Evolutionary conservation across 192 early-diverging fungal species (phyloP), one percentile per base, ranked within the genome.

Genomic region (Podila clonocystis): DNA sequence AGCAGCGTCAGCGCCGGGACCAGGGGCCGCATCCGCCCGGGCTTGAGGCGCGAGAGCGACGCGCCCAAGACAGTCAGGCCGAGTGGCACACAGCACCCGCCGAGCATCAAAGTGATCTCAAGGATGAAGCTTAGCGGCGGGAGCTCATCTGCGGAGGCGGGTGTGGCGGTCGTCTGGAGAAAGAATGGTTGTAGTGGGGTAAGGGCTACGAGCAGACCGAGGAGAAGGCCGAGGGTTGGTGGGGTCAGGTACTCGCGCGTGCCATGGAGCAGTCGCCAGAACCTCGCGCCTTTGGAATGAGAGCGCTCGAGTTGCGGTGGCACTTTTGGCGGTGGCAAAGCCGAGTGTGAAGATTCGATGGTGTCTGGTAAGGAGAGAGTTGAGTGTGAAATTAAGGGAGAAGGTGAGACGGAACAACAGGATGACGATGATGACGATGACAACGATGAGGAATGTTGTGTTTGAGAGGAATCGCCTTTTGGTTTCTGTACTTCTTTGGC

Each of bases 81-180:
- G 9, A 79, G 28, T 7, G 76, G 76, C 31, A 79, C 76, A n/a
- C 76, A 79, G 38, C 70, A 72, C 1, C 70, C 76, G 11, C 76
- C 76, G 22, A 79, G 65, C 76, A 72, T 63, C 11, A 79, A 55
- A 0, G 76, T 72, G 52, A 79, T 58, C 17, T 79, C 76, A 24
- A 52, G 66, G 50, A 79, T 79, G 48, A 79, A 72, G 36, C 76
- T 72, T 20, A 79, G 17, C 2, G 70, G 69, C 0, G 76, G 76
- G 0, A 79, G 45, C 19, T 79, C 76, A 29, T 79, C 76, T 1
- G 52, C 59, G 5, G 76, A 72, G 2, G 65, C 65, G 5, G 66
- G 45, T 6, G 76, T 65, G 2, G 58, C 48, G 0, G 58, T 0
- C 13, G 76, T 72, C 19, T 17, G 5, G 1, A 79, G 13, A 28